phyloP scores from a whole-genome alignment of 108 stramenopile species.

The Cyclostephanos tholiformis region DNA sequence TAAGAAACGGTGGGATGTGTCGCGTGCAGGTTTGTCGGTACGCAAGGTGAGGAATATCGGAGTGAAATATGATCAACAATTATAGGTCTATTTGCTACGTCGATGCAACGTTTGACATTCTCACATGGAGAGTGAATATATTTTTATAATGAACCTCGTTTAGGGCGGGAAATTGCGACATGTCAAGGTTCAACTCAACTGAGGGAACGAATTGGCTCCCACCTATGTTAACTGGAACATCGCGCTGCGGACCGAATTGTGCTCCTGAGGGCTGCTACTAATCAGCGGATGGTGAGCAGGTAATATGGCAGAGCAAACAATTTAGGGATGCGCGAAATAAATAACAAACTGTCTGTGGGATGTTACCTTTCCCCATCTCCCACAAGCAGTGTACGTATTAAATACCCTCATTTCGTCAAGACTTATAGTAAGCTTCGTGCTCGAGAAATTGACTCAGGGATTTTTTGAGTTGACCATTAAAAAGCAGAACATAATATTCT shows the following conservation, averaged over 20 bases:
- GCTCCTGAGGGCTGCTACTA: slow-evolving; percentile 38
- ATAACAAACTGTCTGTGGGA: neutral
- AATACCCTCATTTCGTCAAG: too few species aligned
- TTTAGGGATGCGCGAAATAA: neutral
- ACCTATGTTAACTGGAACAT: slow-evolving; percentile 22
- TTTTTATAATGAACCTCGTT: neutral
- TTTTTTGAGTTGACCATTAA: too few species aligned
- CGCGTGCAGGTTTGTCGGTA: slow-evolving; percentile 40
- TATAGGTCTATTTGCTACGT: neutral
- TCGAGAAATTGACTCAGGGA: too few species aligned
- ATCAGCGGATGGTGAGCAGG: neutral
- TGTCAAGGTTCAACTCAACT: slow-evolving; percentile 26
- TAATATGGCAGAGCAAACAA: neutral
- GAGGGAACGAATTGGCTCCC: slow-evolving; percentile 19
- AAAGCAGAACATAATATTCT: too few species aligned
- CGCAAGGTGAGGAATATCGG: slow-evolving; percentile 8
- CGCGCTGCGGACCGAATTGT: slow-evolving; percentile 35
- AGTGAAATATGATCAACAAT: neutral
- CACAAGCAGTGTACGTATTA: too few species aligned
- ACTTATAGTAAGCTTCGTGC: too few species aligned
- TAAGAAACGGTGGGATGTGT: slow-evolving; percentile 26
- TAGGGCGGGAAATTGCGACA: slow-evolving; percentile 40
- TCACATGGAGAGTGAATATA: neutral
- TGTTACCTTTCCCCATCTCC: neutral
- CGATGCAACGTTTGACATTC: neutral